A percentile compares a stretch with the other conserved stretches of the same genome.
Evolutionary conservation across 2,329 filamentous ascomycete genomes (phyloP).

Genomic region (Xenoacremonium recifei): DNA sequence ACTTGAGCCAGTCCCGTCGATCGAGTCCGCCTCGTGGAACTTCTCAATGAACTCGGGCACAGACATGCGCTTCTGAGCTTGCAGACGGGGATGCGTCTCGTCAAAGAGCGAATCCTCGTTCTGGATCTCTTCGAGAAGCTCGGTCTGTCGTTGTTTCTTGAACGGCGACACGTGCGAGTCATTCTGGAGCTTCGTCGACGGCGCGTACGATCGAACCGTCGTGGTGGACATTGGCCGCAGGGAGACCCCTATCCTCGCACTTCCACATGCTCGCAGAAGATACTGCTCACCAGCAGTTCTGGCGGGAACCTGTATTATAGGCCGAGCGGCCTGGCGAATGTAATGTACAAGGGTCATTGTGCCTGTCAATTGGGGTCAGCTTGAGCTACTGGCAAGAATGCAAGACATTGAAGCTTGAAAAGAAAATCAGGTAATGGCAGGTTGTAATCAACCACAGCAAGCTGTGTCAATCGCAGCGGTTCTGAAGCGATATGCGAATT

Average conservation of each 20-base stretch:
- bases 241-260: too few species aligned
- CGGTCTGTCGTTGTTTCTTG: conserved; percentile 34
- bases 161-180: conserved; percentile 30
- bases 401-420: too few species aligned
- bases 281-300: too few species aligned
- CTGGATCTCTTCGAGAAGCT: conserved; percentile 31
- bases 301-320: conserved; percentile 20
- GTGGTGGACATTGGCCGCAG: conserved; percentile 22
- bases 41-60: conserved; percentile 34
- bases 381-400: too few species aligned
- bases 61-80: conserved; percentile 27
- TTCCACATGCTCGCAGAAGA: conserved; percentile 9
- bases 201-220: conserved; percentile 4
- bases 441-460: conserved; percentile 43
- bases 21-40: conserved; percentile 23
- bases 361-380: conserved; percentile 24
- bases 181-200: conserved; percentile 14
- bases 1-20: too few species aligned
- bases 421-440: conserved; percentile 38
- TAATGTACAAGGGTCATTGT: conserved; percentile 37
- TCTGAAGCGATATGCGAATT: conserved; percentile 46
- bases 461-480: conserved; percentile 51
- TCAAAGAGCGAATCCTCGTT: conserved; percentile 34
- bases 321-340: conserved; percentile 35
- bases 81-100: conserved; percentile 35